A percentile compares a stretch with the other conserved stretches of the same genome.
These are phyloP conservation scores for Starmera dryadoides DNA, from an alignment of 805 yeast genomes.

Conservation along the genomic window DNA sequence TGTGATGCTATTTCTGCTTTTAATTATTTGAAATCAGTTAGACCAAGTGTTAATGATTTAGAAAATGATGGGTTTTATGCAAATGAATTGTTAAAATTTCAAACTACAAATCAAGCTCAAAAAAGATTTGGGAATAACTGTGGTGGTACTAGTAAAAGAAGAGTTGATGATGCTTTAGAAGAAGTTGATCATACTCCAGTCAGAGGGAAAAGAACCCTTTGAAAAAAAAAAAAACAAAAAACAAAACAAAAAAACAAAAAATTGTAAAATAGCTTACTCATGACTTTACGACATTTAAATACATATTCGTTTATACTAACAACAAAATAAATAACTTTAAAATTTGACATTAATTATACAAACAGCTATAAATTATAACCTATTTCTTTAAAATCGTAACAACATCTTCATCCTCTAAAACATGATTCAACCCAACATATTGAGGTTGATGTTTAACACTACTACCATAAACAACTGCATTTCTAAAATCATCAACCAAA, in stretches of 20 bases:
- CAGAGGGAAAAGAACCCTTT: slow-evolving; percentile 9
- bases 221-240: not conserved
- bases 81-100: slow-evolving; percentile 15
- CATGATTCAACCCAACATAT: slow-evolving; percentile 82
- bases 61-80: slow-evolving; percentile 17
- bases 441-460: slow-evolving; percentile 98
- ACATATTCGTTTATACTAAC: not conserved
- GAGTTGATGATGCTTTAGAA: slow-evolving; percentile 15
- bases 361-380: too few species aligned
- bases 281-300: not conserved
- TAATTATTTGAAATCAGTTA: slow-evolving; percentile 16
- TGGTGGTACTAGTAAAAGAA: slow-evolving; percentile 15
- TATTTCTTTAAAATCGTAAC: slow-evolving; percentile 84
- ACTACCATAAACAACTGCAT: slow-evolving; percentile 87
- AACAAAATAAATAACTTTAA: not conserved
- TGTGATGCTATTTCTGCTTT: slow-evolving; percentile 17
- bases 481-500: slow-evolving; percentile 86
- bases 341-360: not conserved
- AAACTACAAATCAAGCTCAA: slow-evolving; percentile 11
- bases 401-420: slow-evolving; percentile 91
- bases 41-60: slow-evolving; percentile 18
- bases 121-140: slow-evolving; percentile 10
- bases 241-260: not conserved
- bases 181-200: slow-evolving; percentile 14
- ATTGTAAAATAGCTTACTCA: not conserved